A percentile compares a stretch with the other conserved stretches of the same genome.
Evolutionary conservation across 2,329 filamentous ascomycete genomes (phyloP).

Genomic region (Talaromyces sp.): DNA sequence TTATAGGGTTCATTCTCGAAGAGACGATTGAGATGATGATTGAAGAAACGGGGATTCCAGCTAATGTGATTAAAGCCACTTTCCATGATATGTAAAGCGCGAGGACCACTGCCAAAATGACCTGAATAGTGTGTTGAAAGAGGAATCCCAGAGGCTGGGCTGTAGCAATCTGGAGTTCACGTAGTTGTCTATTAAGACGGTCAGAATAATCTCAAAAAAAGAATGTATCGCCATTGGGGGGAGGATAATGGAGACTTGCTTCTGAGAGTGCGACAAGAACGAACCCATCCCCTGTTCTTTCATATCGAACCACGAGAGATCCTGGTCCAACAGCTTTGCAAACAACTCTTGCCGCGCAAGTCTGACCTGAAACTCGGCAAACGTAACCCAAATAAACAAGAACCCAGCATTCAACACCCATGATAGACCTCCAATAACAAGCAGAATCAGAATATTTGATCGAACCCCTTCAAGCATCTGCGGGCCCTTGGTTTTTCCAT

Average conservation of each 20-base stretch:
- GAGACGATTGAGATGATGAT: constrained; percentile 58
- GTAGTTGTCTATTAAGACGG: constrained; percentile 59
- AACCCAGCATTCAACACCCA: constrained; percentile 66
- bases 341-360: constrained; percentile 64
- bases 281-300: constrained; percentile 67
- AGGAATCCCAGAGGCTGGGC: constrained; percentile 75
- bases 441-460: constrained; percentile 58
- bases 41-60: constrained; percentile 65
- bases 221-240: background rate
- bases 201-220: background rate
- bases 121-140: constrained; percentile 60
- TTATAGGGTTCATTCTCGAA: constrained; percentile 57
- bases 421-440: constrained; percentile 58
- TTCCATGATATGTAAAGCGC: constrained; percentile 80
- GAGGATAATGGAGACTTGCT: constrained; percentile 50
- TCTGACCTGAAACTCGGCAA: constrained; percentile 75
- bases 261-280: constrained; percentile 67
- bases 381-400: constrained; percentile 67
- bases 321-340: constrained; percentile 61
- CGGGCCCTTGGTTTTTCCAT: constrained; percentile 45
- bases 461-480: constrained; percentile 55
- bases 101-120: constrained; percentile 61
- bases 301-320: constrained; percentile 78
- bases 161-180: constrained; percentile 74
- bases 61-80: constrained; percentile 73